A percentile compares a stretch with the other conserved stretches of the same genome.
Conservation (phyloP, 768 basidiomycete species). For the Termitomyces sp. region DNA sequence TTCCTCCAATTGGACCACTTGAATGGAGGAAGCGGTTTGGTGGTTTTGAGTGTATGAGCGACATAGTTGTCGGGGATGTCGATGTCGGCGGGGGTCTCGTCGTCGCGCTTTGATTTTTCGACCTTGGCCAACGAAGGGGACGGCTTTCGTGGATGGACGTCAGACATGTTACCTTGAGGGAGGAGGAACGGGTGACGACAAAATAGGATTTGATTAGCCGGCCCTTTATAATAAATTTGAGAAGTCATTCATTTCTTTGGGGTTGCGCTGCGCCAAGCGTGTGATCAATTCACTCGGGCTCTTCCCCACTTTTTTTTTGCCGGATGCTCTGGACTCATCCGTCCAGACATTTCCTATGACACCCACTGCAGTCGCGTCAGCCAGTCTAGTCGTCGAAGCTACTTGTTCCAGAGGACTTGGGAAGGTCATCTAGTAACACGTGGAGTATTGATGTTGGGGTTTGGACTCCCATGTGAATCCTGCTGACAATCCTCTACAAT, state of each 20-base stretch:
- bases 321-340: neutral
- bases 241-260: slow-evolving; percentile 17
- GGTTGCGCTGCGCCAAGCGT: slow-evolving; percentile 7
- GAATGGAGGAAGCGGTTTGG: slow-evolving; percentile 67
- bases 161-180: slow-evolving; percentile 21
- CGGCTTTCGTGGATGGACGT: slow-evolving; percentile 23
- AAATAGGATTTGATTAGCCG: slow-evolving; percentile 8
- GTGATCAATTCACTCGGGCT: slow-evolving; percentile 8
- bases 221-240: slow-evolving; percentile 15
- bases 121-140: slow-evolving; percentile 13
- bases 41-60: slow-evolving; percentile 64
- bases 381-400: neutral
- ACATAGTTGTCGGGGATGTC: slow-evolving; percentile 84
- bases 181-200: neutral
- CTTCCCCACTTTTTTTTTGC: neutral
- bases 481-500: neutral
- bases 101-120: slow-evolving; percentile 9
- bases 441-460: neutral
- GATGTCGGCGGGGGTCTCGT: slow-evolving; percentile 42
- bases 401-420: neutral
- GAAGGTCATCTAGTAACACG: neutral
- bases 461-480: neutral
- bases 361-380: neutral
- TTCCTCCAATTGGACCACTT: slow-evolving; percentile 51
- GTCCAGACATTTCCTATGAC: neutral